phyloP scores from a whole-genome alignment of 139 green algal species.

The Closterium sp. region DNA sequence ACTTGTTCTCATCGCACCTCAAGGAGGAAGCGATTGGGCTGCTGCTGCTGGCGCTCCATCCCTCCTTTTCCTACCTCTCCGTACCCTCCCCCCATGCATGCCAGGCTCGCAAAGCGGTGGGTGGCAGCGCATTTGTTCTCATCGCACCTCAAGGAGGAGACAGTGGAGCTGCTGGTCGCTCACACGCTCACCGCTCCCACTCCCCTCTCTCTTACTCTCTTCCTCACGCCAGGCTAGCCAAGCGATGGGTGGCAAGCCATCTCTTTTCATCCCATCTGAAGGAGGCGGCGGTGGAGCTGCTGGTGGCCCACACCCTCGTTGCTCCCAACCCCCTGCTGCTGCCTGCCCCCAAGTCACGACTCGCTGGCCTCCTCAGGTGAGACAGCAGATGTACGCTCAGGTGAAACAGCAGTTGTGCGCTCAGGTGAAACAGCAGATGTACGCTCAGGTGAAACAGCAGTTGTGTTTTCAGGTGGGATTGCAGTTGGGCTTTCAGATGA shows the following conservation, averaged over 20 bases:
- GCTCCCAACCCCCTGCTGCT: slow-evolving; percentile 24
- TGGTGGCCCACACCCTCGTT: slow-evolving; percentile 43
- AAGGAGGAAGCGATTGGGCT: too few species aligned
- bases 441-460: not conserved
- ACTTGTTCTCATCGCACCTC: too few species aligned
- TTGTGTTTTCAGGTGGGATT: not conserved
- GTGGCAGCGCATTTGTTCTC: too few species aligned
- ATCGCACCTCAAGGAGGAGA: too few species aligned
- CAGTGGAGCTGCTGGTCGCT: too few species aligned
- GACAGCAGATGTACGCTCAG: not conserved
- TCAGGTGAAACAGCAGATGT: slow-evolving; percentile 1
- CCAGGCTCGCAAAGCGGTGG: too few species aligned
- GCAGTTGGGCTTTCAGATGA: not conserved
- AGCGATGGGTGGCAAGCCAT: slow-evolving; percentile 50
- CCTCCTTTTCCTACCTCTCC: too few species aligned
- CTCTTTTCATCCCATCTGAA: slow-evolving; percentile 32
- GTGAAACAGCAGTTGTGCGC: not conserved
- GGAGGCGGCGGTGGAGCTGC: slow-evolving; percentile 54
- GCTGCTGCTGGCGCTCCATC: too few species aligned
- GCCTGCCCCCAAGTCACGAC: slow-evolving; percentile 23
- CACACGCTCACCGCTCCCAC: too few species aligned
- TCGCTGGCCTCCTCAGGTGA: slow-evolving; percentile 44
- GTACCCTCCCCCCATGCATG: too few species aligned
- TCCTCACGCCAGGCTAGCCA: slow-evolving; percentile 38
- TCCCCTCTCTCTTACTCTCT: too few species aligned